Conservation (phyloP, 768 basidiomycete species). For the Dioszegia hungarica region DNA sequence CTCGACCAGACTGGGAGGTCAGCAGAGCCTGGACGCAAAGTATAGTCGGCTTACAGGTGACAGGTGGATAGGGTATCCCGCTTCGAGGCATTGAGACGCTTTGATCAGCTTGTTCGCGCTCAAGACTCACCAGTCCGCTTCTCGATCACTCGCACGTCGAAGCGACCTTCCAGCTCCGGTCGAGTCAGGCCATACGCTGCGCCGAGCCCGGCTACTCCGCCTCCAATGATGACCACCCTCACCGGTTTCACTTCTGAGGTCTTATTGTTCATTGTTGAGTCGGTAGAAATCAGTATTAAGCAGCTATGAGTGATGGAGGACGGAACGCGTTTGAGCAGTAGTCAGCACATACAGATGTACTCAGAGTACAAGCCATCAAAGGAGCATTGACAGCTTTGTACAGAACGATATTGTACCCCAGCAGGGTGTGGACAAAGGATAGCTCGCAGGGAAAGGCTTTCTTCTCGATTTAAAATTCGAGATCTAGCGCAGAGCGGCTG, state of each 20-base stretch:
- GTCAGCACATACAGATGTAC: too few relatives aligned
- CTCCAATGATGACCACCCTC: conserved; percentile 20
- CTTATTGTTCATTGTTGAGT: background rate
- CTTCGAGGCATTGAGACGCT: background rate
- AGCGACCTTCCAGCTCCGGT: background rate
- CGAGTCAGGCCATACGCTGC: conserved; percentile 12
- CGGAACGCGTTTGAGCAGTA: too few relatives aligned
- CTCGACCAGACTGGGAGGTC: background rate
- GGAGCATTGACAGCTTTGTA: too few relatives aligned
- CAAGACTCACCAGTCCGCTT: conserved; percentile 13
- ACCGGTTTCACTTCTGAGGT: background rate
- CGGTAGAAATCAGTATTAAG: background rate
- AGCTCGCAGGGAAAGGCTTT: too few relatives aligned
- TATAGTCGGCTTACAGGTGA: conserved; percentile 7
- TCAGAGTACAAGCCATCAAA: too few relatives aligned
- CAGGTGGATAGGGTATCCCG: background rate
- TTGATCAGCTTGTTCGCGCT: background rate
- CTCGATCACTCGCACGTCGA: conserved; percentile 17
- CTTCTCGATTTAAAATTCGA: too few relatives aligned
- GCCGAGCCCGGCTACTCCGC: conserved; percentile 24
- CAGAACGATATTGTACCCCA: too few relatives aligned
- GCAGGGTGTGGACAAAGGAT: too few relatives aligned
- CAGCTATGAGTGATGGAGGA: too few relatives aligned
- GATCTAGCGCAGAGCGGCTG: too few relatives aligned
- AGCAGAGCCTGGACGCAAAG: conserved; percentile 11